phyloP scores from a whole-genome alignment of 306 rosid genomes.

The Gillenia trifoliata region DNA sequence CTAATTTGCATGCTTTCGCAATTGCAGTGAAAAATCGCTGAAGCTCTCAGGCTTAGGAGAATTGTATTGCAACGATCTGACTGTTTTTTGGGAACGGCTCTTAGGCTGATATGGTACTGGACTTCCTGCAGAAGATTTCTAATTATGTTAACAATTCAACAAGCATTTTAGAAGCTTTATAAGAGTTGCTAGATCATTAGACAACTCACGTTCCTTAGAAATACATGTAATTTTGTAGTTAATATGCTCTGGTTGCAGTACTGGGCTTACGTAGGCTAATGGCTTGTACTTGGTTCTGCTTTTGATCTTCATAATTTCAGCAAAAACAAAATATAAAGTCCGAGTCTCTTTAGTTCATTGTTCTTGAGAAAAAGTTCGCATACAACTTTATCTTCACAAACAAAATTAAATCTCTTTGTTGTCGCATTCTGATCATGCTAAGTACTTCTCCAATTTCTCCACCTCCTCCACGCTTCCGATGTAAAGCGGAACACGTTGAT shows the following conservation, averaged over 20 bases:
- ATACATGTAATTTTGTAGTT: neutral
- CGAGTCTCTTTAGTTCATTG: conserved; percentile 12
- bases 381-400: conserved; percentile 17
- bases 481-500: conserved; percentile 89
- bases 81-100: conserved; percentile 14
- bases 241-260: neutral
- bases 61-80: conserved; percentile 20
- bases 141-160: neutral
- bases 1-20: conserved; percentile 9
- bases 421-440: conserved; percentile 45
- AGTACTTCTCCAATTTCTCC: conserved; percentile 83
- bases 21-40: conserved; percentile 42
- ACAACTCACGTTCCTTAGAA: conserved; percentile 5
- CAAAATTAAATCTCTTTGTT: conserved; percentile 18
- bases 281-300: neutral
- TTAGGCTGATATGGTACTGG: conserved; percentile 22
- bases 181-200: neutral
- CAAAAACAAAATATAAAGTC: neutral
- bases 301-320: neutral
- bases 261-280: conserved; percentile 4
- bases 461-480: conserved; percentile 90
- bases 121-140: conserved; percentile 5
- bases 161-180: neutral
- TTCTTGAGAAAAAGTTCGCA: conserved; percentile 7
- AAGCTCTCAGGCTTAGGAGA: conserved; percentile 26